Evolutionary conservation across 192 early-diverging fungal species (phyloP).

Genomic region (Podila epicladia): DNA sequence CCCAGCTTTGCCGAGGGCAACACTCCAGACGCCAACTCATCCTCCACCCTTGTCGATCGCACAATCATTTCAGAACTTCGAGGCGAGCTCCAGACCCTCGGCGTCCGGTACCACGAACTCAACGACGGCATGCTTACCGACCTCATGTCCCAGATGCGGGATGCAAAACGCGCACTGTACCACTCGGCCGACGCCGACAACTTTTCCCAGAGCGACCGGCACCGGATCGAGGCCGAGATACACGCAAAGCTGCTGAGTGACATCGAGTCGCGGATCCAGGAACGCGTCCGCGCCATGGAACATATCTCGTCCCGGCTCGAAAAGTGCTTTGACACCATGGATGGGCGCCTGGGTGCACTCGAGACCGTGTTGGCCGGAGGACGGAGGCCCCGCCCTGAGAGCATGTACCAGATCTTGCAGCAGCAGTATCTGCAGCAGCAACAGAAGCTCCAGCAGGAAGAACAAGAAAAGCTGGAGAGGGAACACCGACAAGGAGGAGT

Average conservation of each 20-base stretch:
- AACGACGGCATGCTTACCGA: constrained; percentile 29
- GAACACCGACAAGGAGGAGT: neutral
- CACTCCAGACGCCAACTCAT: neutral
- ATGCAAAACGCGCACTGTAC: constrained; percentile 20
- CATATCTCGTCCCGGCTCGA: constrained; percentile 15
- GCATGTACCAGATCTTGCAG: constrained; percentile 20
- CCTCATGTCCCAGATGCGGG: constrained; percentile 24
- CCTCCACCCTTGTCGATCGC: constrained; percentile 1
- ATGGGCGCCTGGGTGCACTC: constrained; percentile 24
- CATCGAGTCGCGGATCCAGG: constrained; percentile 35
- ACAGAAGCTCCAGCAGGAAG: neutral
- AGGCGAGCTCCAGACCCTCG: constrained; percentile 23
- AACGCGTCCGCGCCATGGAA: constrained; percentile 36
- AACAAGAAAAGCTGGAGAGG: neutral
- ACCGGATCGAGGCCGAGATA: constrained; percentile 27
- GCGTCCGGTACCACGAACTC: constrained; percentile 31
- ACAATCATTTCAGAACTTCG: constrained; percentile 19
- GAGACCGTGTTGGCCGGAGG: constrained; percentile 18
- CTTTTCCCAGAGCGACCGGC: neutral
- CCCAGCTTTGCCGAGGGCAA: neutral
- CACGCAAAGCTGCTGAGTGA: constrained; percentile 21
- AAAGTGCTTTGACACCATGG: constrained; percentile 36
- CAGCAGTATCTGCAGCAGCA: constrained; percentile 9
- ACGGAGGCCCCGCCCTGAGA: constrained; percentile 19
- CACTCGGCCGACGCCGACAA: constrained; percentile 4